Conservation (phyloP, 2,329 filamentous ascomycete species). For the Colletotrichum tanaceti region DNA sequence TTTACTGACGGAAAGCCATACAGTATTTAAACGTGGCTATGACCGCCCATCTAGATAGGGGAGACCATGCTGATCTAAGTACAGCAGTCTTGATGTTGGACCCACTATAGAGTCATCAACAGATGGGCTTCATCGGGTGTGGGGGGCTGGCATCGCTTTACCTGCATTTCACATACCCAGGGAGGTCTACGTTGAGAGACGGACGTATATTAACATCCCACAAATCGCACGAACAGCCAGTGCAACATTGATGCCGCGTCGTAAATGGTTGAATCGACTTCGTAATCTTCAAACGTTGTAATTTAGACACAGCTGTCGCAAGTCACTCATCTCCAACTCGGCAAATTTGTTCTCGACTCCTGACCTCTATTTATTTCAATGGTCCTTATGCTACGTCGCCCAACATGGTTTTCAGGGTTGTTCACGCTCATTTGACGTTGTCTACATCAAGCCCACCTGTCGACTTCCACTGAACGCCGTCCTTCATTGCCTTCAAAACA, state of each 20-base stretch:
- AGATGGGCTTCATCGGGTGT: conserved; percentile 12
- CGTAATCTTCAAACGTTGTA: neutral
- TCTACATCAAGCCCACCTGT: conserved; percentile 27
- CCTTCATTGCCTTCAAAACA: conserved; percentile 53
- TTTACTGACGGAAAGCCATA: conserved; percentile 75
- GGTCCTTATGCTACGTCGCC: neutral
- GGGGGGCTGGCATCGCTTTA: conserved; percentile 21
- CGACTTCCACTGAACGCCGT: conserved; percentile 43
- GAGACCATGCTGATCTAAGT: neutral
- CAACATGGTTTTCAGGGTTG: neutral
- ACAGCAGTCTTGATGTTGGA: neutral
- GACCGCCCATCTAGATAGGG: neutral
- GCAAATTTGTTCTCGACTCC: neutral
- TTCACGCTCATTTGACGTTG: conserved; percentile 28
- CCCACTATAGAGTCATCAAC: conserved; percentile 10
- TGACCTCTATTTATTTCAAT: too few species aligned
- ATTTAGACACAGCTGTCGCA: too few species aligned
- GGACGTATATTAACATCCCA: neutral
- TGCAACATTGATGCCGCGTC: neutral
- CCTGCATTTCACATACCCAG: conserved; percentile 35
- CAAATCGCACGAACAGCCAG: neutral
- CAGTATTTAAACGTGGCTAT: conserved; percentile 52
- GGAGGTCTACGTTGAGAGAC: neutral
- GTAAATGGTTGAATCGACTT: neutral
- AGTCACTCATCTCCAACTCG: too few species aligned